Conservation (phyloP, 208 protist genomes). For the Leishmania aethiopica region DNA sequence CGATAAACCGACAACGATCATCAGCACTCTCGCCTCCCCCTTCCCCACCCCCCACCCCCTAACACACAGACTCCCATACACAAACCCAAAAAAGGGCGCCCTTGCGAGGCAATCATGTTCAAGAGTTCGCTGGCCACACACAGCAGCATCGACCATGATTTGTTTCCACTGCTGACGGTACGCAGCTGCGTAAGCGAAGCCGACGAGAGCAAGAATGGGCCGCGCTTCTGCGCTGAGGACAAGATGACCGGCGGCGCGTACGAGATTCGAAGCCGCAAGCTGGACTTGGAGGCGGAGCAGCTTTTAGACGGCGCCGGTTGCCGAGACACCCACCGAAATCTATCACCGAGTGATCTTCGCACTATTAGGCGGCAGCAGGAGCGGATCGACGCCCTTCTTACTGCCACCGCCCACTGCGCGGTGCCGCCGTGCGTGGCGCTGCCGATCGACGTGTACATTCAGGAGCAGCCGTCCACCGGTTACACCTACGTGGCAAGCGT, state of each 20-base stretch:
- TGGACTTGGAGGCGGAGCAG: constrained; percentile 13
- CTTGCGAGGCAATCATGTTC: constrained; percentile 27
- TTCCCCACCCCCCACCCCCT: neutral
- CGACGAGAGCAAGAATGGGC: constrained; percentile 72
- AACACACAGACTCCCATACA: neutral
- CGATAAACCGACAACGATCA: neutral
- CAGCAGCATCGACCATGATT: constrained; percentile 41
- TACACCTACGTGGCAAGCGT: constrained; percentile 67
- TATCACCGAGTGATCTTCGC: constrained; percentile 11
- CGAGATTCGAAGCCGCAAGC: constrained; percentile 56
- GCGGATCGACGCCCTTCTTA: constrained; percentile 56
- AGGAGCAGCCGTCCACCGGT: constrained; percentile 50
- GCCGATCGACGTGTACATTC: constrained; percentile 73
- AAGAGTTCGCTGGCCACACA: constrained; percentile 42
- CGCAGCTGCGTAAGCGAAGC: constrained; percentile 78
- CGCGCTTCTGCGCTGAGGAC: constrained; percentile 80
- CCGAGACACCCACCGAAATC: neutral
- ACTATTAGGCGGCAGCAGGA: constrained; percentile 34
- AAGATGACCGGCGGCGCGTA: constrained; percentile 66
- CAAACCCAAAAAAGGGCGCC: neutral
- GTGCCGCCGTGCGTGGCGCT: constrained; percentile 45
- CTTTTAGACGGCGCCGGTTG: neutral
- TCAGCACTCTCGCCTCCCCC: neutral
- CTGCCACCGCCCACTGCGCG: constrained; percentile 28
- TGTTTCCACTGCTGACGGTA: constrained; percentile 76